Conservation (phyloP, 768 basidiomycete species). For the Saitozyma podzolica region DNA sequence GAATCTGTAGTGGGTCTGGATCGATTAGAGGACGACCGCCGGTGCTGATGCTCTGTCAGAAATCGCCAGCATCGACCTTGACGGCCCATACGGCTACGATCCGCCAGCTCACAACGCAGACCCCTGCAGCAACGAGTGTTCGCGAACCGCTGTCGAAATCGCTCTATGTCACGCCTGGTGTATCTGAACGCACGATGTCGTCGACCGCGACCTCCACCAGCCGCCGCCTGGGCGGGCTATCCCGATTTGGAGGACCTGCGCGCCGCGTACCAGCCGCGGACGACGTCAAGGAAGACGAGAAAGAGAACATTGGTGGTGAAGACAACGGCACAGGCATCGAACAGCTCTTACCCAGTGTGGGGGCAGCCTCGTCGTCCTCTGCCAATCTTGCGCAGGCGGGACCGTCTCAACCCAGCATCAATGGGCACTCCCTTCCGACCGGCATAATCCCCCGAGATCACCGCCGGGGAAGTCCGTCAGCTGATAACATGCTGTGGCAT, state of each 20-base stretch:
- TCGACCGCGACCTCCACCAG: slow-evolving; percentile 30
- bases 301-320: no score
- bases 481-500: no score
- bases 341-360: no score
- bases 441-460: no score
- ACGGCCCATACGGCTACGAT: slow-evolving; percentile 27
- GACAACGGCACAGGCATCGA: no score
- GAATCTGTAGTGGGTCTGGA: no score
- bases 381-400: no score
- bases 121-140: slow-evolving; percentile 20
- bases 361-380: no score
- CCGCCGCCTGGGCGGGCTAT: slow-evolving; percentile 36
- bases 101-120: slow-evolving; percentile 25
- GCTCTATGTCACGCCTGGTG: slow-evolving; percentile 36
- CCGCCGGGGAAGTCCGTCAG: no score
- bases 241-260: slow-evolving; percentile 46
- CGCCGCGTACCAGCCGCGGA: slow-evolving; percentile 23
- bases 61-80: slow-evolving; percentile 19
- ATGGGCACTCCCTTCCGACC: no score
- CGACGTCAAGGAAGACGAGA: neutral
- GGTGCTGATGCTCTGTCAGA: neutral
- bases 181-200: slow-evolving; percentile 31
- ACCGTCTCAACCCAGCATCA: no score
- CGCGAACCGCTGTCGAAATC: slow-evolving; percentile 20
- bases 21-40: no score